Base-by-base conservation (phyloP, 2,329 filamentous ascomycete genomes). In the Arthrocladium fulminans region DNA sequence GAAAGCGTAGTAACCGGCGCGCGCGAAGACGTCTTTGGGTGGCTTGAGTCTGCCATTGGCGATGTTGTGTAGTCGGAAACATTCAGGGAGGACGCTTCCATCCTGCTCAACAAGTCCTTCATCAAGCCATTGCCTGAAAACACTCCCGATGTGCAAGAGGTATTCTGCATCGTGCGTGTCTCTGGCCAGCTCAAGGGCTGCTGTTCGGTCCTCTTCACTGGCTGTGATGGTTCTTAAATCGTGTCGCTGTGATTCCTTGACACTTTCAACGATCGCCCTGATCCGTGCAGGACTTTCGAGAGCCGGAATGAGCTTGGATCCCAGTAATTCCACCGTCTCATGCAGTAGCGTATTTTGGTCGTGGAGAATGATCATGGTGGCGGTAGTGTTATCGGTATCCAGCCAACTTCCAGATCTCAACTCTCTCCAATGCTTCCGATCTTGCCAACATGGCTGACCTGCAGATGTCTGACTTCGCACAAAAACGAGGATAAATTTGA, bases 1-100 rank as follows among this genome's bases (percentile, higher is more conserved):
- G 29, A 59, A 59, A 19, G 56, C 55, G 48, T 56, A 59, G 42
- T 57, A 59, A 10, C 56, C 56, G 22, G 53, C 55, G 30, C 55
- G 50, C 6, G 56, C 56, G 29, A 51, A 59, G 22, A 47, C 45
- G 39, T 59, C 56, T 34, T 51, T 57, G 5, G 56, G 56, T 24
- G 51, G 48, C 32, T 45, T 46, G 8, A 51, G 53, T 3, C 51
- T 47, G 19, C 40, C 39, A 23, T 42, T 40, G 19, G 45, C 35
- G 13, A 25, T n/a, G 22, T 29, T 48, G n/a, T 47, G 34, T 3
- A 48, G 22, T 3, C 37, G n/a, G 34, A 57, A 59, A 46, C 56
- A 59, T 41, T 59, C 56, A 10, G 56, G 53, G n/a, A 59, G 41
- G 15, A 59, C 54, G 45, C 51, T 47, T 22, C 50, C 53, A 19